Conservation (phyloP, 1,139 yeast species). For the Lodderomyces margitis region DNA sequence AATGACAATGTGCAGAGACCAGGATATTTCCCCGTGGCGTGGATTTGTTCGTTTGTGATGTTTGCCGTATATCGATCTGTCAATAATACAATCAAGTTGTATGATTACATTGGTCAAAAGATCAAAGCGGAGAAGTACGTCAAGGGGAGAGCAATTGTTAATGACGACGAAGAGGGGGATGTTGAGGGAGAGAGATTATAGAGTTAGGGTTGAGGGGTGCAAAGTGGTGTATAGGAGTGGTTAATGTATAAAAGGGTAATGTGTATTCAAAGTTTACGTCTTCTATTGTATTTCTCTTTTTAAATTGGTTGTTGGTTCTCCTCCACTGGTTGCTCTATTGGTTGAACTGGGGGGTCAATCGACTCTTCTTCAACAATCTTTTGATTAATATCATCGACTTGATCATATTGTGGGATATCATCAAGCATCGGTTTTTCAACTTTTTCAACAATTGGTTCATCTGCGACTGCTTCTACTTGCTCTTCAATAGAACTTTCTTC, state of each 20-base stretch:
- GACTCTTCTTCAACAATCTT: neutral
- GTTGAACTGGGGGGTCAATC: neutral
- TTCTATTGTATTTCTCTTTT: neutral
- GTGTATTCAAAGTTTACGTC: neutral
- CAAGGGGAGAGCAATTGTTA: conserved; percentile 60
- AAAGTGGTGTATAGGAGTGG: neutral
- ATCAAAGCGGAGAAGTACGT: conserved; percentile 63
- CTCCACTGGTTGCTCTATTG: neutral
- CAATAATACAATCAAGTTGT: conserved; percentile 14
- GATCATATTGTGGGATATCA: conserved; percentile 1
- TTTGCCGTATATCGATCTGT: conserved; percentile 17
- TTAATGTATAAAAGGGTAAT: conserved; percentile 1
- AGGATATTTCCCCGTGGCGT: neutral
- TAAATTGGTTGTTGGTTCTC: neutral
- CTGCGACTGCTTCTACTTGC: conserved; percentile 2
- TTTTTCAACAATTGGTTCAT: neutral
- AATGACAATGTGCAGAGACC: neutral
- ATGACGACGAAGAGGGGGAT: conserved; percentile 30
- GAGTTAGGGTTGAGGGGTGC: too few relatives aligned
- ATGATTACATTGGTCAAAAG: conserved; percentile 33
- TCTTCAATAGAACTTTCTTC: neutral
- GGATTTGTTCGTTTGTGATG: conserved; percentile 12
- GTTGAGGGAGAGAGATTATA: conserved; percentile 1
- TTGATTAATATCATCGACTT: conserved; percentile 1
- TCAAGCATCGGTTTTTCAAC: conserved; percentile 11